Conservation (phyloP, 352 stramenopile genomes). For the Phytophthora ohioensis region DNA sequence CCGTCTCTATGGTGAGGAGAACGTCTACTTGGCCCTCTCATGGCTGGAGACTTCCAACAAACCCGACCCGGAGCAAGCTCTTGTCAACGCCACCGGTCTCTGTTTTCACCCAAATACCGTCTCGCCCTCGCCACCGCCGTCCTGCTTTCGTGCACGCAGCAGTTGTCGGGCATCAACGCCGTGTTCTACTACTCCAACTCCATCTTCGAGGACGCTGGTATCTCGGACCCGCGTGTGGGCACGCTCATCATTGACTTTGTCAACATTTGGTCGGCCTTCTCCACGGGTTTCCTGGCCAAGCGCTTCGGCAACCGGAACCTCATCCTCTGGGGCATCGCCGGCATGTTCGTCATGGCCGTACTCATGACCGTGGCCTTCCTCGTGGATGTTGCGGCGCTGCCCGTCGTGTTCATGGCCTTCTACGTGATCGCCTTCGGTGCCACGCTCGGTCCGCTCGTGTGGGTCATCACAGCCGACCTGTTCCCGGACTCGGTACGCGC, state of each 20-base stretch:
- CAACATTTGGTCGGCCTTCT: slow-evolving; percentile 12
- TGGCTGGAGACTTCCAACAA: slow-evolving; percentile 32
- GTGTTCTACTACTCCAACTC: slow-evolving; percentile 24
- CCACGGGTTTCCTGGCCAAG: slow-evolving; percentile 12
- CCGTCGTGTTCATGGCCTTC: slow-evolving; percentile 18
- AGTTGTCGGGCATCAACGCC: slow-evolving; percentile 21
- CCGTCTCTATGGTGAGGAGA: slow-evolving; percentile 41
- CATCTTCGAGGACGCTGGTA: slow-evolving; percentile 22
- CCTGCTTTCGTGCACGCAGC: slow-evolving; percentile 13
- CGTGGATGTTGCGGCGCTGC: slow-evolving; percentile 14
- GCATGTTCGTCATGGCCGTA: slow-evolving; percentile 26
- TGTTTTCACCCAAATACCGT: slow-evolving; percentile 20
- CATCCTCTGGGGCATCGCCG: slow-evolving; percentile 21
- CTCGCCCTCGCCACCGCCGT: background rate
- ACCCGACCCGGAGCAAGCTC: slow-evolving; percentile 18
- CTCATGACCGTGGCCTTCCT: slow-evolving; percentile 24
- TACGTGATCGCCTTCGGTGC: slow-evolving; percentile 19
- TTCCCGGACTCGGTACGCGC: slow-evolving; percentile 26
- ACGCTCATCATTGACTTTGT: slow-evolving; percentile 12
- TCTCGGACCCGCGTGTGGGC: slow-evolving; percentile 18
- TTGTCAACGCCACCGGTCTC: slow-evolving; percentile 4
- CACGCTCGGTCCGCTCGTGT: slow-evolving; percentile 11
- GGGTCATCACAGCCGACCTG: slow-evolving; percentile 18
- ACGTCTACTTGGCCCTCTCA: slow-evolving; percentile 32
- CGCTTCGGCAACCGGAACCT: slow-evolving; percentile 24